Base-by-base conservation (phyloP, 441 rosid species). In the Erysimum cheiri region DNA sequence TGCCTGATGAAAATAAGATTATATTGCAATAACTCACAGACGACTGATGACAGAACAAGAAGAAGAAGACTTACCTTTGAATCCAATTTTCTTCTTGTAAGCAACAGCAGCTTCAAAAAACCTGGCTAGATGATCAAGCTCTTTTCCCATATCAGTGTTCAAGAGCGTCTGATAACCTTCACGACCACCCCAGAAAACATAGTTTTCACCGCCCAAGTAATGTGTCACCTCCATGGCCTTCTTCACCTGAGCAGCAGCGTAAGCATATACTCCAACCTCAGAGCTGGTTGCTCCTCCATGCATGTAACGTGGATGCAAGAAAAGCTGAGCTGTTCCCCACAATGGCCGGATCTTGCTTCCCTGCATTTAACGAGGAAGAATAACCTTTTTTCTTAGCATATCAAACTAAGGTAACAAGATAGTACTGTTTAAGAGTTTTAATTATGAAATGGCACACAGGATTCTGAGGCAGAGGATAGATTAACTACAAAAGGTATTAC, bases 161-260 rank as follows among this genome's bases (percentile, higher is more conserved):
- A 95, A 80, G 37, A 95, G 95, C 47, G 90, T 69, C 69, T 95
- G 99, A 70, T 95, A 95, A 64, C 99, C 99, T 80, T 95, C 99
- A 59, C 98, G 98, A 48, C 99, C 99, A 55, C 99, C 99, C 99
- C 98, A 92, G 73, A 95, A 95, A 44, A 95, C 96, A 56, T 89
- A 92, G 74, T 95, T 95, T 85, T 92, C 99, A 72, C 98, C 97
- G 14, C 98, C 98, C 17, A 95, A 80, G 80, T 88, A 87, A 82
- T 89, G 96, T 24, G 99, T 95, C 58, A 88, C 99, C 86, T 95
- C 97, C 72, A 92, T 88, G 40, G 98, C 97, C 52, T 95, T 95
- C 86, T 91, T 95, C 62, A 95, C 99, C 80, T 95, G 99, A 50
- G 98, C 98, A 43, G 99, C 97, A 80, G 92, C 91, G 79, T 88